Evolutionary conservation across 1,139 yeast species (phyloP), one percentile per base, ranked within the genome.

Genomic region (Yamadazyma epiphylla): DNA sequence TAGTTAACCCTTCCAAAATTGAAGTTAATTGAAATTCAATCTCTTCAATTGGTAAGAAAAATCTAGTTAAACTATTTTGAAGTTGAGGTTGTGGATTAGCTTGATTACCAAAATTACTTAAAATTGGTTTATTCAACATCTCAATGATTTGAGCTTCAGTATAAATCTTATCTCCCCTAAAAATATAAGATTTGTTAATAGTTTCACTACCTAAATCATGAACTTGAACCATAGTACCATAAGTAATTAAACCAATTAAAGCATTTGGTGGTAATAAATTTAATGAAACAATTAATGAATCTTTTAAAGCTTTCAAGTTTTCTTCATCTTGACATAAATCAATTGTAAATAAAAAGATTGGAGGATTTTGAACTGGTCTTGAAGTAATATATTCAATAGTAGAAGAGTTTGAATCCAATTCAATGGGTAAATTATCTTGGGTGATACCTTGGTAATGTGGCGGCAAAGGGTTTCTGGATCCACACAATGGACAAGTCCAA

Each of bases 301-400:
- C 96, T 56, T 87, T 87, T 57, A 91, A 72, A 8, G 96, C 91
- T 55, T 81, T 78, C 52, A 91, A 70, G 57, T 88, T 91, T 49
- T 91, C 98, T 35, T 80, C 87, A 51, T 94, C 97, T 58, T 94
- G 96, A 55, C 98, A 91, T 42, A 89, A 69, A 58, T 91, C 99
- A 45, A 91, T 80, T 21, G 88, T 94, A 54, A 87, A 87, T 43
- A 88, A 64, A 57, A 89, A 91, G 39, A 89, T 77, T n/a, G 98
- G 98, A 11, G 97, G 96, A 37, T 78, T 76, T 48, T 79, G 86
- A 13, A 84, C 94, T 3, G 96, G 96, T 53, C 95, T 79, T 19
- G 86, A 76, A 27, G 94, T 75, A 39, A 89, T 79, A 56, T 94
- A 91, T 63, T 91, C 99, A 41, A 89, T 82, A 13, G 97, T 86